phyloP scores from a whole-genome alignment of 2,329 filamentous ascomycete genomes.

The Hymenoscyphus scutula region DNA sequence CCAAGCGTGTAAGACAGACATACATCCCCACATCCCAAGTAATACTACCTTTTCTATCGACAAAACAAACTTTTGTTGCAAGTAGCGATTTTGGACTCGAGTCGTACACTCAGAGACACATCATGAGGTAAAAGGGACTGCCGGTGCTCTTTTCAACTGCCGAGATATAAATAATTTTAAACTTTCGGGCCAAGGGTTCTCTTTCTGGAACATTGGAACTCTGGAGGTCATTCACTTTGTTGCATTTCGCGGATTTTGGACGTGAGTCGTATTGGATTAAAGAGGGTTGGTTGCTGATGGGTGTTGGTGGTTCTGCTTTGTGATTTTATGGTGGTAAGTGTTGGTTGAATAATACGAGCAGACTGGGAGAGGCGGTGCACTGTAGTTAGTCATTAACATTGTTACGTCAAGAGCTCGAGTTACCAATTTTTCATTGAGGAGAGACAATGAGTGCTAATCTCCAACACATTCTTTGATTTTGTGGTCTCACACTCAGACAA shows the following conservation, averaged over 20 bases:
- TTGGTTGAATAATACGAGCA: no score
- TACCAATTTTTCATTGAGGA: no score
- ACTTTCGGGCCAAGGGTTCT: background rate
- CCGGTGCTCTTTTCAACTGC: background rate
- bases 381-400: no score
- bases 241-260: background rate
- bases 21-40: no score
- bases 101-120: background rate
- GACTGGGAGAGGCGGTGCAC: no score
- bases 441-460: no score
- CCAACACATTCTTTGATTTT: no score
- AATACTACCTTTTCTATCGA: background rate
- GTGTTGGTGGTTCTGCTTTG: no score
- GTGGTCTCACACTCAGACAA: no score
- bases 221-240: background rate
- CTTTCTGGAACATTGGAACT: background rate
- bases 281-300: background rate
- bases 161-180: background rate
- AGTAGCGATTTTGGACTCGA: background rate
- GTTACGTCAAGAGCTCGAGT: no score
- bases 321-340: no score
- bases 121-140: background rate
- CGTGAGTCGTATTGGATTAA: background rate
- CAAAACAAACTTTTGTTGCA: background rate
- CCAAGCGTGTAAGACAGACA: no score